Evolutionary conservation across 139 green algal genomes (phyloP).

Genomic region (Pycnococcus provasolii): DNA sequence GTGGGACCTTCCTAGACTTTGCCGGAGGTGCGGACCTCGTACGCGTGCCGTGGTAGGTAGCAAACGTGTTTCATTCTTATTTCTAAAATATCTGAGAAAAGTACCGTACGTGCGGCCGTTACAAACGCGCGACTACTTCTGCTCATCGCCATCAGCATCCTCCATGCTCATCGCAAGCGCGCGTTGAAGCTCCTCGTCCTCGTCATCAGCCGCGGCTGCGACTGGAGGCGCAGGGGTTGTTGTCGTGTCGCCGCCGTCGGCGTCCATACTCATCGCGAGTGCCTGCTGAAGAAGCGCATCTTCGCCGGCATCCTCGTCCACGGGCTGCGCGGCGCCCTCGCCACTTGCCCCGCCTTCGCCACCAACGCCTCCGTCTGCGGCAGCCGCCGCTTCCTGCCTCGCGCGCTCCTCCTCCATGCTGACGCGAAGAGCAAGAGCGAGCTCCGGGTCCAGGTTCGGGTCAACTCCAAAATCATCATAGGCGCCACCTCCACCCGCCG

Average conservation of each 20-base stretch:
- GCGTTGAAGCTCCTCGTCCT: not conserved
- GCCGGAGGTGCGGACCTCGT: too few species aligned
- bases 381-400: conserved; percentile 54
- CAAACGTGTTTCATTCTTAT: too few species aligned
- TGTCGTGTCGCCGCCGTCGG: conserved; percentile 12
- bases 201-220: not conserved
- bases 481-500: conserved; percentile 35
- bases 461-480: conserved; percentile 88
- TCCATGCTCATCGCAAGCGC: conserved; percentile 10
- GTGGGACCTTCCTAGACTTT: too few species aligned
- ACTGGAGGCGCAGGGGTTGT: not conserved
- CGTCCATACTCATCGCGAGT: conserved; percentile 86
- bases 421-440: conserved; percentile 77
- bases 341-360: conserved; percentile 22
- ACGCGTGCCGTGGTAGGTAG: too few species aligned
- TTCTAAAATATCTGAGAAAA: too few species aligned
- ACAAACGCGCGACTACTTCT: too few species aligned
- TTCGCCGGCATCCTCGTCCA: conserved; percentile 42
- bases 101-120: too few species aligned
- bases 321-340: conserved; percentile 33
- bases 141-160: not conserved
- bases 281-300: conserved; percentile 68
- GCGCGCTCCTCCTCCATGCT: conserved; percentile 95
- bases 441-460: conserved; percentile 92
- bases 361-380: conserved; percentile 18